These are phyloP conservation scores for Amesomyces nigricolor DNA, from an alignment of 2,329 filamentous ascomycete species.

Conservation along the genomic window DNA sequence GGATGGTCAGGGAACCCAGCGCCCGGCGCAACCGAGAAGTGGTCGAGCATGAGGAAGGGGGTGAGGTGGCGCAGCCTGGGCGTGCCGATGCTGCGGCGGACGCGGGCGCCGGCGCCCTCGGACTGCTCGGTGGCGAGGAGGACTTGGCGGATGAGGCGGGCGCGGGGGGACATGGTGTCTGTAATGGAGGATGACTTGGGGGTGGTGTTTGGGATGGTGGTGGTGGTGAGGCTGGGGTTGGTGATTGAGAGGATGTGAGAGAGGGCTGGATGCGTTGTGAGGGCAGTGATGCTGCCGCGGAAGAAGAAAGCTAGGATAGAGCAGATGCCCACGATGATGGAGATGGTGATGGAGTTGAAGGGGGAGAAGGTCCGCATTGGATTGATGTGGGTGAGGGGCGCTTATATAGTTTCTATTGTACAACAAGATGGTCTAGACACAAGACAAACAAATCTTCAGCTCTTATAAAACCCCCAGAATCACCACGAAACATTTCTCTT, in stretches of 20 bases:
- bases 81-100: conserved; percentile 83
- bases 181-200: conserved; percentile 11
- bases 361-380: conserved; percentile 35
- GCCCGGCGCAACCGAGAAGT: conserved; percentile 74
- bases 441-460: conserved; percentile 10
- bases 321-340: conserved; percentile 35
- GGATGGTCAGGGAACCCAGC: conserved; percentile 84
- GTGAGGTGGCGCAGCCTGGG: conserved; percentile 77
- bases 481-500: conserved; percentile 19
- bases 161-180: conserved; percentile 54
- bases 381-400: background rate
- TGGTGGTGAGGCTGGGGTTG: background rate
- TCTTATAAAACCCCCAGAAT: conserved; percentile 15
- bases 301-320: conserved; percentile 32
- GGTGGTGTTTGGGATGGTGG: background rate
- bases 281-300: conserved; percentile 29
- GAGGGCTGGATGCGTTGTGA: conserved; percentile 20
- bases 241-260: background rate
- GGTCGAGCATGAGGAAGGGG: conserved; percentile 94
- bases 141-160: conserved; percentile 73
- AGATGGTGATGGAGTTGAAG: conserved; percentile 30
- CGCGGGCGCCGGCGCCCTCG: conserved; percentile 81
- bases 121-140: conserved; percentile 81
- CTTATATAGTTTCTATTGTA: conserved; percentile 4
- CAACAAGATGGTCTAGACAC: background rate